These are phyloP conservation scores for Brassica balearica DNA, from an alignment of 441 rosid species.

Conservation along the genomic window DNA sequence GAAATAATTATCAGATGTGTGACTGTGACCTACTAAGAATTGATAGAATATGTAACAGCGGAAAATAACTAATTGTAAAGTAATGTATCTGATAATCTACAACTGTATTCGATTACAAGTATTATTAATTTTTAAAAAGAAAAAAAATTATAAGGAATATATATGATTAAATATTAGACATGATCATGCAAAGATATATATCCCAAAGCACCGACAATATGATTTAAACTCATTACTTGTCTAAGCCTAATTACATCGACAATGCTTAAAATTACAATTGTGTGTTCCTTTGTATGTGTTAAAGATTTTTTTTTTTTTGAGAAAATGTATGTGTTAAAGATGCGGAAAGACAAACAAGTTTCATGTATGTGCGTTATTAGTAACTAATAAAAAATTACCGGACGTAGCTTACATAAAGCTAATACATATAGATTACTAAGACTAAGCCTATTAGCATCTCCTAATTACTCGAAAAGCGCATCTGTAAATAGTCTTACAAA, in stretches of 20 bases:
- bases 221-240: neutral
- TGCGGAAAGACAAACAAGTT: neutral
- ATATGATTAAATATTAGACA: neutral
- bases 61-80: neutral
- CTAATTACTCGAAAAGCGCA: neutral
- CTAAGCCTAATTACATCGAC: slow-evolving; percentile 1
- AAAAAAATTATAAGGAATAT: neutral
- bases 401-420: neutral
- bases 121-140: neutral
- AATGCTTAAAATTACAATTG: neutral
- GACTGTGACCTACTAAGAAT: neutral
- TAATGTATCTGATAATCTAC: neutral
- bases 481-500: slow-evolving; percentile 1
- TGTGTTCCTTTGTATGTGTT: neutral
- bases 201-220: neutral
- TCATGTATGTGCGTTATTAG: neutral
- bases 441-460: slow-evolving; percentile 1
- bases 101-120: neutral
- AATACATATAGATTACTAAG: neutral
- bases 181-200: neutral
- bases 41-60: neutral
- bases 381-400: neutral
- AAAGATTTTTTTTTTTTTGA: neutral
- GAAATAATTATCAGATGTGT: neutral
- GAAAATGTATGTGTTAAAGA: neutral